Percentiles rank a stretch among this genome's conserved stretches.
phyloP scores from a whole-genome alignment of 768 basidiomycete genomes.

The Naganishia friedmannii region DNA sequence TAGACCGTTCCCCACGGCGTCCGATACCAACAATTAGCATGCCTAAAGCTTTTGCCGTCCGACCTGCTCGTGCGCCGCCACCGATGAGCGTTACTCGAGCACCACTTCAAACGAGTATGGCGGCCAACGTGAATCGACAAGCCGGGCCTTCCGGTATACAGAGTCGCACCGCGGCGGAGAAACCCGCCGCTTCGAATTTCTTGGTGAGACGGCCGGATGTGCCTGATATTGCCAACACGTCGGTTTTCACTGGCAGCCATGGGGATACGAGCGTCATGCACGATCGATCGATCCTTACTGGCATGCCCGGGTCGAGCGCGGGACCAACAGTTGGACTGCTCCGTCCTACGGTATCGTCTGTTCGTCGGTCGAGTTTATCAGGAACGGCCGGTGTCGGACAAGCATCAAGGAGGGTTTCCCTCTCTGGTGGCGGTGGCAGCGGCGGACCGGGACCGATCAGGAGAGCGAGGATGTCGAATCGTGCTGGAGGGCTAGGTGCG shows the following conservation, averaged over 20 bases:
- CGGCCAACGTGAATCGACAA: slow-evolving; percentile 11
- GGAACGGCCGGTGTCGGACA: slow-evolving; percentile 4
- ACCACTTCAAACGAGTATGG: slow-evolving; percentile 19
- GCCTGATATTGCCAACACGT: neutral
- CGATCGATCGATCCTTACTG: neutral
- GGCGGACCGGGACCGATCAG: slow-evolving; percentile 15
- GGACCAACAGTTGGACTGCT: neutral
- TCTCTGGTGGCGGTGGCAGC: neutral
- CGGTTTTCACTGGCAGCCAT: neutral
- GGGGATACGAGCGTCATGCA: slow-evolving; percentile 10
- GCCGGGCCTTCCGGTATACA: neutral
- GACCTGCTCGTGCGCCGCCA: neutral
- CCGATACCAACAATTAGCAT: slow-evolving; percentile 6
- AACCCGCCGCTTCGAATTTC: slow-evolving; percentile 10
- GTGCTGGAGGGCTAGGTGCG: slow-evolving; percentile 13
- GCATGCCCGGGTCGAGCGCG: neutral
- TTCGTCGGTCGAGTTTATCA: slow-evolving; percentile 17
- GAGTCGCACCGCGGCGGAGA: neutral
- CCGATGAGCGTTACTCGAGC: neutral
- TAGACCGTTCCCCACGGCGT: slow-evolving; percentile 1
- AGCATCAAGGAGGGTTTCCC: slow-evolving; percentile 3
- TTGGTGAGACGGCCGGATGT: neutral
- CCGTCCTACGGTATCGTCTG: slow-evolving; percentile 11
- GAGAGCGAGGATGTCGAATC: neutral
- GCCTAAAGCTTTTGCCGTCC: slow-evolving; percentile 5